Evolutionary conservation across 2,329 filamentous ascomycete species (phyloP).

Genomic region (Tolypocladium guangdongense): DNA sequence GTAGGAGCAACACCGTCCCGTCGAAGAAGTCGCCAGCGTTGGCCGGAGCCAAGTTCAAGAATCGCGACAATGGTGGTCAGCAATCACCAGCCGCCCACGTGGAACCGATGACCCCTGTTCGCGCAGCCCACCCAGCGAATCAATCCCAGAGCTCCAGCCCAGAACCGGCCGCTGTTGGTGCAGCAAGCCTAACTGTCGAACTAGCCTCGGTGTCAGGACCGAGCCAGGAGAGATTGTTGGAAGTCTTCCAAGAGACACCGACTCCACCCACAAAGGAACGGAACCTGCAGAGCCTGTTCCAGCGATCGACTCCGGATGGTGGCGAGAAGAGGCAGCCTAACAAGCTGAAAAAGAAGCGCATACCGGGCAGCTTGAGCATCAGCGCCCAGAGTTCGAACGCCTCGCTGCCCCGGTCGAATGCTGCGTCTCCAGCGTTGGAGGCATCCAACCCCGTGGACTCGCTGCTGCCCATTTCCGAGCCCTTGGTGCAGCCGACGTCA

Average conservation of each 20-base stretch:
- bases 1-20: slow-evolving; percentile 79
- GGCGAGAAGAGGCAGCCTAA: slow-evolving; percentile 67
- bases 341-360: slow-evolving; percentile 79
- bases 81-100: slow-evolving; percentile 20
- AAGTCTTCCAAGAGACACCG: slow-evolving; percentile 26
- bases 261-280: slow-evolving; percentile 56
- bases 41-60: slow-evolving; percentile 53
- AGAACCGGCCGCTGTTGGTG: slow-evolving; percentile 14
- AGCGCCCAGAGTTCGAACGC: slow-evolving; percentile 86
- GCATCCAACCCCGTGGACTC: slow-evolving; percentile 34
- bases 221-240: slow-evolving; percentile 38
- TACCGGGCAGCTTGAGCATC: slow-evolving; percentile 64
- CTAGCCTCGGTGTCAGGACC: slow-evolving; percentile 24
- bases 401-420: slow-evolving; percentile 46
- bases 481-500: not conserved
- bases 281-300: slow-evolving; percentile 58
- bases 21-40: slow-evolving; percentile 77
- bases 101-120: slow-evolving; percentile 27
- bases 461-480: slow-evolving; percentile 4
- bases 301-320: slow-evolving; percentile 50
- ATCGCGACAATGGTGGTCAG: slow-evolving; percentile 18
- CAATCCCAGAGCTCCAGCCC: slow-evolving; percentile 13
- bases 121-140: slow-evolving; percentile 10
- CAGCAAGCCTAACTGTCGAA: slow-evolving; percentile 15
- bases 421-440: slow-evolving; percentile 36